Evolutionary conservation across 257 asterid species (phyloP), one percentile per base, ranked within the genome.

Genomic region (Primulina eburnea): DNA sequence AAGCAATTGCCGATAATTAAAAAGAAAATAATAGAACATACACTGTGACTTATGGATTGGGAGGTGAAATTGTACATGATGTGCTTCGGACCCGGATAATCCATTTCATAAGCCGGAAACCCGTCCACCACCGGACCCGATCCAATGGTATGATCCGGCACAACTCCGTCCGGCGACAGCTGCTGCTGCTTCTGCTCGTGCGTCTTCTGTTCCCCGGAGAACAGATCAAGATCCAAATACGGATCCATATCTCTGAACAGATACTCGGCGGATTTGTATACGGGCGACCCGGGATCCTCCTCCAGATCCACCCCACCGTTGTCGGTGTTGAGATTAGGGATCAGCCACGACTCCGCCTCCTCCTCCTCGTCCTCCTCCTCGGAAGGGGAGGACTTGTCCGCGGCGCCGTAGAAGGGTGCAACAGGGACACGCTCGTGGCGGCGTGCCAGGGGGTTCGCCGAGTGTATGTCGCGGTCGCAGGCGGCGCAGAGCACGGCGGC

Each of bases 21-120:
- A 69, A 7, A 62, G 16, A 11, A 40, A 33, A 32, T 0, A 47
- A 72, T 5, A 73, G 58, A 64, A 73, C 96, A 4, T 92, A 90
- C 97, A 67, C 88, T 88, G 73, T 90, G 97, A 83, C 89, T 87
- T 50, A 92, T 78, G 83, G 95, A 80, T 67, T 90, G 97, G 28
- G 96, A 78, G 20, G 82, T 77, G 88, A 90, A 92, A 83, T 85
- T 87, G 90, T 88, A 88, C 87, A 90, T 64, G 68, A 80, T 84
- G 0, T 87, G 89, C 75, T 89, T 90, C 38, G 88, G 71, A 65
- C 80, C 90, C 29, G 81, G 65, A 43, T 71, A 84, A 8, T 89
- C 90, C 71, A 87, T 65, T 5, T 89, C 92, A 43, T 81, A 87
- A 1, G 89, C 76, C 3, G 97, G 95, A 40, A 78, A 89, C 62